Evolutionary conservation across 2,329 filamentous ascomycete species (phyloP), one percentile per base, ranked within the genome.

Genomic region (Albophoma yamanashiensis): DNA sequence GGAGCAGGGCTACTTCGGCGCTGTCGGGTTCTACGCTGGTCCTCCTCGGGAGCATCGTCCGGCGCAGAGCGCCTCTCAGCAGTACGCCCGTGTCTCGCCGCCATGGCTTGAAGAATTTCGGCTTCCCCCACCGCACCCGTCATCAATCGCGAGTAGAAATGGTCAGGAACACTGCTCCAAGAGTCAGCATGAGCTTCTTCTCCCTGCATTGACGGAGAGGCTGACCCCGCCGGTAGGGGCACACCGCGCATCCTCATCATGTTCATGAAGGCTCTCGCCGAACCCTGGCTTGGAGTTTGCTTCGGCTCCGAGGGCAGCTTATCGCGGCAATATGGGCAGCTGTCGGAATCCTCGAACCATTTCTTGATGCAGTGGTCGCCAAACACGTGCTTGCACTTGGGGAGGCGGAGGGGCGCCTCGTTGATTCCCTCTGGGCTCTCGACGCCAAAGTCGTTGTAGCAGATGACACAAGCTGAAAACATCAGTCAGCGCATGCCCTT

Each of bases 281-380:
- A 66, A 14, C 57, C 55, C 15, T 58, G 50, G 14, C 57, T 27
- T 20, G 57, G 52, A 11, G 58, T 36, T 2, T 64, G 62, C 59
- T 69, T 72, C 9, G 68, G 66, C 61, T 85, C 80, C 2, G 82
- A 81, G 3, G 78, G 81, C 31, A 88, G 74, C 65, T 85, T 84
- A 63, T 84, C 79, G 34, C 85, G 80, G 69, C 85, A 88, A 66
- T 87, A 87, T 0, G 85, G 85, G 64, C 85, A 88, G 59, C 76
- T 85, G 64, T 85, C 79, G 1, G 82, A 82, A 55, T 86, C 82
- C 58, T 82, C 76, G 50, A 88, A 79, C 85, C 85, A 88, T 64
- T 83, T 86, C 68, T 82, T 84, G 63, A 88, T 84, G 68, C 85
- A 88, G 64, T 81, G 77, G 60, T 86, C 78, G 22, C 85, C 85